Percentiles rank a stretch among this genome's conserved stretches.
These are phyloP conservation scores for Pythium folliculosum DNA, from an alignment of 352 stramenopile species.

Conservation along the genomic window DNA sequence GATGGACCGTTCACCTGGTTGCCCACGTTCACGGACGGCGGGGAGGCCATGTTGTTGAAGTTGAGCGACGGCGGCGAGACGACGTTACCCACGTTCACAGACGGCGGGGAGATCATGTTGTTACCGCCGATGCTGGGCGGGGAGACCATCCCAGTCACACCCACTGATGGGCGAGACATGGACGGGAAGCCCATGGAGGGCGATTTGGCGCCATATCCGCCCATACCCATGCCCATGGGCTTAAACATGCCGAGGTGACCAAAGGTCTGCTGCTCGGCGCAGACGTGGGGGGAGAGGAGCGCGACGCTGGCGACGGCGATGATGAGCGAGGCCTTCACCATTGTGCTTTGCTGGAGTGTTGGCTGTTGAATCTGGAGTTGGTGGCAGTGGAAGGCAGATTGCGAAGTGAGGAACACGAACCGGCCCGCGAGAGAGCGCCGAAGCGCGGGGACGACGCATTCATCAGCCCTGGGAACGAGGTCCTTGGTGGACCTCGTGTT, in stretches of 20 bases:
- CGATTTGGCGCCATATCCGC: conserved; percentile 1
- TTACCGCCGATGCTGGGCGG: not conserved
- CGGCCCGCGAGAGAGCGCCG: too few relatives aligned
- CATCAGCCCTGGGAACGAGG: not conserved
- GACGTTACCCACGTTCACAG: not conserved
- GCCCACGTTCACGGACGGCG: not conserved
- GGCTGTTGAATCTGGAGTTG: not conserved
- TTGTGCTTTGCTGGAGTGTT: not conserved
- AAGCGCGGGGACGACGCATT: too few relatives aligned
- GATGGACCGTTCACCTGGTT: not conserved
- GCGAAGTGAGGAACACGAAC: not conserved
- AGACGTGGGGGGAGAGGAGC: not conserved
- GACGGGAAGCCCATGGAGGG: not conserved
- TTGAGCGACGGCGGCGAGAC: conserved; percentile 1
- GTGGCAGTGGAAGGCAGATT: not conserved
- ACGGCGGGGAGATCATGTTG: not conserved
- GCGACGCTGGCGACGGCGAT: conserved; percentile 1
- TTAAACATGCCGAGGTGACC: conserved; percentile 12
- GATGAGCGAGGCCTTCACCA: conserved; percentile 13
- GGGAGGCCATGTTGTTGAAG: not conserved
- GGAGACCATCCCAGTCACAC: not conserved
- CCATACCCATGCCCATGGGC: not conserved
- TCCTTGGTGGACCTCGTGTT: not conserved
- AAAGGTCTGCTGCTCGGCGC: conserved; percentile 16
- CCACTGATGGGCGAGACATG: not conserved